These are phyloP conservation scores for Abortiporus biennis DNA, from an alignment of 1,284 basidiomycete genomes.

Conservation along the genomic window DNA sequence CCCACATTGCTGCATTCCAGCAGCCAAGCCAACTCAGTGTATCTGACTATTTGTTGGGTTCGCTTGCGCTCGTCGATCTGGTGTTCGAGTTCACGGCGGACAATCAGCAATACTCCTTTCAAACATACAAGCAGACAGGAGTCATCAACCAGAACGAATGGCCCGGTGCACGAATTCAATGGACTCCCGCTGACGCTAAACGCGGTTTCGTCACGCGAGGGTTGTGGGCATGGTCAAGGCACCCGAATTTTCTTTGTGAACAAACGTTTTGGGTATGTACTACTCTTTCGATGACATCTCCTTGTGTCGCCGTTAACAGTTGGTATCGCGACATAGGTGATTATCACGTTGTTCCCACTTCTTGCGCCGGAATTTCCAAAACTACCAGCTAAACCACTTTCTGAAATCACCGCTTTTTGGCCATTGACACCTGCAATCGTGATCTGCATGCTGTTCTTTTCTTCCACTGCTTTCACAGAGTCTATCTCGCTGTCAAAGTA, in stretches of 20 bases:
- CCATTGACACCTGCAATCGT: conserved; percentile 49
- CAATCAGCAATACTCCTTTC: conserved; percentile 86
- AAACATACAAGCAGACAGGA: conserved; percentile 69
- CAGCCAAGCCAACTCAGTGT: conserved; percentile 47
- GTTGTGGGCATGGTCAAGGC: conserved; percentile 81
- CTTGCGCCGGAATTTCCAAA: conserved; percentile 38
- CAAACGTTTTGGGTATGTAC: conserved; percentile 81
- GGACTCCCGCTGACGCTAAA: conserved; percentile 61
- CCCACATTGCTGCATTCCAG: conserved; percentile 46
- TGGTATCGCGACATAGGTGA: conserved; percentile 36
- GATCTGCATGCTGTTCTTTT: conserved; percentile 65
- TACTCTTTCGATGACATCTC: background rate
- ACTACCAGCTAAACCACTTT: conserved; percentile 20
- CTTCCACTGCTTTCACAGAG: conserved; percentile 78
- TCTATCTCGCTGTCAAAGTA: conserved; percentile 76
- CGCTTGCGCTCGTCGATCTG: conserved; percentile 53
- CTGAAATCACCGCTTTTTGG: conserved; percentile 26
- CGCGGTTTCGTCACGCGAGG: conserved; percentile 85
- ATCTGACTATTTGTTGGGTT: conserved; percentile 65
- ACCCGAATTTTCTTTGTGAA: conserved; percentile 91
- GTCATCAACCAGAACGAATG: conserved; percentile 47
- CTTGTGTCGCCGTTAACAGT: background rate
- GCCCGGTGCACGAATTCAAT: conserved; percentile 56
- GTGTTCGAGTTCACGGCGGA: conserved; percentile 78
- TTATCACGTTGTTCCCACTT: conserved; percentile 65